phyloP scores from a whole-genome alignment of 2,329 filamentous ascomycete genomes.

The Escovopsis sp. region DNA sequence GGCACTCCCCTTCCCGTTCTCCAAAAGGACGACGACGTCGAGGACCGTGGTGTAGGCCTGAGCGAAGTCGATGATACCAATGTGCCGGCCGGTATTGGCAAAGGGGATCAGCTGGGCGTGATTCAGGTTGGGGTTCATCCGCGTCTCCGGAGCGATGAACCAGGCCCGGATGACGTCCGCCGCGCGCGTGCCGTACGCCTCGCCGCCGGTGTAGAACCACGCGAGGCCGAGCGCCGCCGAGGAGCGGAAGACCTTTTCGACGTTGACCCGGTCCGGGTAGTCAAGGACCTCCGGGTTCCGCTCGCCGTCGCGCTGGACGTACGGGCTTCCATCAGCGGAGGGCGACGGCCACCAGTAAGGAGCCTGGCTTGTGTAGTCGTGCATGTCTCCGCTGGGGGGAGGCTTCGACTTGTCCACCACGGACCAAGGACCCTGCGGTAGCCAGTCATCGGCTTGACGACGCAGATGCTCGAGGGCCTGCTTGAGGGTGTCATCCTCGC shows the following conservation, averaged over 20 bases:
- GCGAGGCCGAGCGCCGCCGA: slow-evolving; percentile 3
- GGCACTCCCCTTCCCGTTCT: not conserved
- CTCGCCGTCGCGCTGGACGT: slow-evolving; percentile 4
- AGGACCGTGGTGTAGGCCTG: slow-evolving; percentile 3
- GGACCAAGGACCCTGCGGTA: slow-evolving; percentile 3
- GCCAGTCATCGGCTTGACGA: slow-evolving; percentile 2
- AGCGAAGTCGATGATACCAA: slow-evolving; percentile 4
- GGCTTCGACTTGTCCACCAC: slow-evolving; percentile 3
- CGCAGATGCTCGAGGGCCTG: not conserved
- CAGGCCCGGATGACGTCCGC: slow-evolving; percentile 3
- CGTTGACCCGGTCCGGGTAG: slow-evolving; percentile 2
- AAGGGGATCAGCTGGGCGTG: slow-evolving; percentile 4
- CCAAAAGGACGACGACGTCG: slow-evolving; percentile 1
- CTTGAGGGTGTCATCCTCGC: not conserved
- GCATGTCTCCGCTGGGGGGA: slow-evolving; percentile 2
- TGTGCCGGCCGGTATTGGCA: slow-evolving; percentile 2
- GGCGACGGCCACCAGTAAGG: slow-evolving; percentile 5
- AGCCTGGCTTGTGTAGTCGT: slow-evolving; percentile 5
- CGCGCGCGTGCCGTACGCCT: slow-evolving; percentile 1
- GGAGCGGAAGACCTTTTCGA: slow-evolving; percentile 3
- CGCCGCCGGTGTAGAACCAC: slow-evolving; percentile 4
- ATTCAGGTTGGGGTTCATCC: slow-evolving; percentile 5
- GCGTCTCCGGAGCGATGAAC: slow-evolving; percentile 2
- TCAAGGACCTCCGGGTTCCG: slow-evolving; percentile 4
- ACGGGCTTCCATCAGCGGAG: slow-evolving; percentile 1